Evolutionary conservation across 75 land plant species (phyloP), one percentile per base, ranked within the genome.

Genomic region (Gnetum montanum): DNA sequence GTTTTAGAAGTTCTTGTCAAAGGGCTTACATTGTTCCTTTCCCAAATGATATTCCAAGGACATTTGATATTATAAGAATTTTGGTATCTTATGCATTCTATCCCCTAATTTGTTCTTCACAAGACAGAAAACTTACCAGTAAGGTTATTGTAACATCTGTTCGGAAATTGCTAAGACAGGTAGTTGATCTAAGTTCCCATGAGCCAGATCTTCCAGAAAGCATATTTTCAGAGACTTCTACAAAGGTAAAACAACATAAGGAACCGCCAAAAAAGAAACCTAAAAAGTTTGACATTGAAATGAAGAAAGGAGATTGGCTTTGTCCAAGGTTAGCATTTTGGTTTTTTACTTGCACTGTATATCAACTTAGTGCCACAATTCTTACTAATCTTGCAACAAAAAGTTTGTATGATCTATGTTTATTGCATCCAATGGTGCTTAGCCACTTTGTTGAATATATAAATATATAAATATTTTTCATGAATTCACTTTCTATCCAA

Each of bases 251-350:
- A 22, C 20, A 50, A 49, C 48, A 23, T 26, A 38, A 15, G 34
- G 31, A 50, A 4, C 46, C 22, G 33, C 29, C 49, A 11, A 22
- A 23, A 19, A 40, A 22, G 11, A 43, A 43, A 46, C 47, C 25
- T n/a, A 46, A 40, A 8, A 35, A 57, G 22, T 15, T 18, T 22
- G 46, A 49, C 12, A 58, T 57, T 20, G 75, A 75, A 25, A 70
- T 70, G 74, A 82, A 72, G 49, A 79, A 70, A 31, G 86, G 97
- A 7, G 89, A 87, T 64, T 88, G 97, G 97, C 65, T 47, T 56
- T 92, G 97, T 34, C 85, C 94, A 43, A 83, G 79, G 97, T 92
- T 76, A 54, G 68, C 58, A 11, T 63, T 37, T 61, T 68, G 41
- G 22, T 50, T n/a, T n/a, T 27, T 52, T 31, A 3, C 22, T 25